Percentiles rank a stretch among this genome's conserved stretches.
Evolutionary conservation across 2,329 filamentous ascomycete genomes (phyloP).

Genomic region (Simplicillium sp.): DNA sequence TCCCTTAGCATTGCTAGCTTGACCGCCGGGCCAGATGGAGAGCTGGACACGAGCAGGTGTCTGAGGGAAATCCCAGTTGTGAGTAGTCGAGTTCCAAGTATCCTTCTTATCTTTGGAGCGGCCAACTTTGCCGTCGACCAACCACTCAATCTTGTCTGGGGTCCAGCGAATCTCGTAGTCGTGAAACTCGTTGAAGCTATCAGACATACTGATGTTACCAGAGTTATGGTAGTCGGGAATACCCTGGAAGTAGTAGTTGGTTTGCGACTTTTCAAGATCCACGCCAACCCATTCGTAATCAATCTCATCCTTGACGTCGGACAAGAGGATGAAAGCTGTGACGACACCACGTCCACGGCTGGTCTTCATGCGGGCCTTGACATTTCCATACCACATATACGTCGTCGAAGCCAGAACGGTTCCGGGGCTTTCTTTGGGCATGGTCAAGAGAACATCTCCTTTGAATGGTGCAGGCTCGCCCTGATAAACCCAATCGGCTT

Average conservation of each 20-base stretch:
- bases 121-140: slow-evolving; percentile 68
- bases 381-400: slow-evolving; percentile 97
- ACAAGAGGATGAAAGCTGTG: slow-evolving; percentile 93
- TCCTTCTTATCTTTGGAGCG: slow-evolving; percentile 66
- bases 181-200: slow-evolving; percentile 74
- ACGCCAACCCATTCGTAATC: slow-evolving; percentile 91
- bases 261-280: slow-evolving; percentile 70
- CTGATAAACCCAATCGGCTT: slow-evolving; percentile 81
- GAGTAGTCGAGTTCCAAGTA: slow-evolving; percentile 77
- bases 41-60: slow-evolving; percentile 85
- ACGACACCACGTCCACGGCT: slow-evolving; percentile 81
- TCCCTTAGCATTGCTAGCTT: slow-evolving; percentile 66
- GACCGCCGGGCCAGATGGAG: slow-evolving; percentile 91
- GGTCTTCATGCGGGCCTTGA: slow-evolving; percentile 77
- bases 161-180: slow-evolving; percentile 92
- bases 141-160: slow-evolving; percentile 78
- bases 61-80: slow-evolving; percentile 83
- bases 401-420: slow-evolving; percentile 75
- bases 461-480: slow-evolving; percentile 63
- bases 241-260: slow-evolving; percentile 96
- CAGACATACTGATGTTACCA: slow-evolving; percentile 55
- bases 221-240: slow-evolving; percentile 77
- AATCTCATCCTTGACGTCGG: slow-evolving; percentile 95
- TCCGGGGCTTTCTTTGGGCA: slow-evolving; percentile 76
- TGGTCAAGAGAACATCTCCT: slow-evolving; percentile 71